phyloP scores from a whole-genome alignment of 805 yeast genomes.

The Kodamaea kakaduensis region DNA sequence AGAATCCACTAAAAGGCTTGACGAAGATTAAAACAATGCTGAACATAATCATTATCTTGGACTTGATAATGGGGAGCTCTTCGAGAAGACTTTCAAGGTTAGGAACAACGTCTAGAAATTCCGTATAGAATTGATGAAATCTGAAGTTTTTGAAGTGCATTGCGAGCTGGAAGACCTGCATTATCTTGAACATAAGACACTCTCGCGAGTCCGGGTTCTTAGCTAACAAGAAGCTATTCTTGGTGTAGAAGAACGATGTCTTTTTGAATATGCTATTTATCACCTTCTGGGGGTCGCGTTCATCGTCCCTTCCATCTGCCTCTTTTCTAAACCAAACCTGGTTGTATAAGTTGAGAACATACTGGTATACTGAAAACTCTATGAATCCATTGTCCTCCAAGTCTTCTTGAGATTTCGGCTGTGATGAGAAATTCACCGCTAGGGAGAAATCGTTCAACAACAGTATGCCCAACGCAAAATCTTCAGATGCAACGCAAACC shows the following conservation, averaged over 20 bases:
- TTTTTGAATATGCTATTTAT: constrained; percentile 19
- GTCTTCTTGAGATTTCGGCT: constrained; percentile 19
- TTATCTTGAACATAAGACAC: background rate
- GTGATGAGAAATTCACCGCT: constrained; percentile 18
- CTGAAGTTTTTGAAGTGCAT: constrained; percentile 24
- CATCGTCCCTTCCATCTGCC: constrained; percentile 8
- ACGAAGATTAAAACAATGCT: constrained; percentile 23
- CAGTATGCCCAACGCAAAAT: constrained; percentile 4
- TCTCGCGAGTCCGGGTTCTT: constrained; percentile 6
- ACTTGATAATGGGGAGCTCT: constrained; percentile 11
- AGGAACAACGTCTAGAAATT: constrained; percentile 17
- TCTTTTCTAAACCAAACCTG: constrained; percentile 20
- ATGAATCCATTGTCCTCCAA: constrained; percentile 23
- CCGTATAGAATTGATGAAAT: constrained; percentile 22
- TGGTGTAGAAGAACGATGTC: constrained; percentile 20
- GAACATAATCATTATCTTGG: constrained; percentile 23
- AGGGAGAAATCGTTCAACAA: constrained; percentile 7
- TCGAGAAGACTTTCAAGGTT: constrained; percentile 2
- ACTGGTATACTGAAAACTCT: constrained; percentile 28
- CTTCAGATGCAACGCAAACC: background rate
- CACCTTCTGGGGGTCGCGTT: constrained; percentile 7
- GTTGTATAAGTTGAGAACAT: constrained; percentile 18
- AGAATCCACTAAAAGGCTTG: constrained; percentile 27
- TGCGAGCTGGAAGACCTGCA: constrained; percentile 19
- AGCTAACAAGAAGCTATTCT: constrained; percentile 18